phyloP scores from a whole-genome alignment of 2,329 filamentous ascomycete species.

The Chalaropsis thielavioides region DNA sequence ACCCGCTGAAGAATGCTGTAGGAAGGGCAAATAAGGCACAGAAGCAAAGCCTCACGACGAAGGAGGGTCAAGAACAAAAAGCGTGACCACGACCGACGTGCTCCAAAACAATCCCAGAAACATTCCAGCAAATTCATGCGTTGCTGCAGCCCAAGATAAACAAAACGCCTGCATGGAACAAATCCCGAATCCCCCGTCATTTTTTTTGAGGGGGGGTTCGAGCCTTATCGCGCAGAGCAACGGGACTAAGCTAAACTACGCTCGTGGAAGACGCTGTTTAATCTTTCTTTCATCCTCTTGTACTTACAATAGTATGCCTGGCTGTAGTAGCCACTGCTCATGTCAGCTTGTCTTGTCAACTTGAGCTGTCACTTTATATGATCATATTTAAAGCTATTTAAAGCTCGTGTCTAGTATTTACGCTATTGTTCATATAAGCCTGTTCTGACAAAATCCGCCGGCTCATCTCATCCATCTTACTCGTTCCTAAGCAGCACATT shows the following conservation, averaged over 20 bases:
- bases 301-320: no score
- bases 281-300: background rate
- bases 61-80: background rate
- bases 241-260: background rate
- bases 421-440: no score
- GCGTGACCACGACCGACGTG: no score
- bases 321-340: no score
- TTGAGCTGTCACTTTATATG: no score
- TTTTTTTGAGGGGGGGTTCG: conserved; percentile 1
- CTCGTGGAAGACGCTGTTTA: background rate
- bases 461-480: background rate
- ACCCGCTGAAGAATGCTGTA: background rate
- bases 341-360: no score
- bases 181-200: background rate
- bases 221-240: conserved; percentile 1
- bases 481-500: background rate
- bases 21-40: background rate
- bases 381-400: no score
- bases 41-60: background rate
- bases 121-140: conserved; percentile 3
- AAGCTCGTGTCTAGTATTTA: no score
- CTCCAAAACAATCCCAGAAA: background rate
- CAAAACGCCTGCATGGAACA: background rate
- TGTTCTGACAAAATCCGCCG: background rate
- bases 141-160: background rate